Evolutionary conservation across 2,329 filamentous ascomycete species (phyloP), one percentile per base, ranked within the genome.

Genomic region (Rhytidhysteron rufulum): DNA sequence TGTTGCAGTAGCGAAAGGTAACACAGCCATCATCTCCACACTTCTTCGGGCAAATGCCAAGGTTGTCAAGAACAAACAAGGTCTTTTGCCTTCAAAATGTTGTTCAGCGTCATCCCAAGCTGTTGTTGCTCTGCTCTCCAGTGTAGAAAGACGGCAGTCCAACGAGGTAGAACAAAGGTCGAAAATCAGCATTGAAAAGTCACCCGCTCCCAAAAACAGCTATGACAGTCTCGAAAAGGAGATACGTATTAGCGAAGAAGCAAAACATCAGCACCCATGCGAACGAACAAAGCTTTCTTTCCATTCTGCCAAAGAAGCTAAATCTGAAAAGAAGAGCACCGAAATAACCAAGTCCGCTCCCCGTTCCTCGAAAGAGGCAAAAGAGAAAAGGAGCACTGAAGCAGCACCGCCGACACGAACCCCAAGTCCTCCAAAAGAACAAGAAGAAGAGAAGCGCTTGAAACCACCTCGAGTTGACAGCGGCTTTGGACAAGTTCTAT

Each of bases 1-100:
- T 22, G 31, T 35, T 3, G 57, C 55, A 7, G 50, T 44, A 2
- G 9, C 34, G 9, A 45, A 45, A 7, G 53, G 58, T 5, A 50
- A 39, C 24, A 39, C 46, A 11, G 43, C 34, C 2, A 43, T 51
- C 10, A 40, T 58, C 1, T 35, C 42, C 2, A 35, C 25, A 5
- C 27, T 61, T 7, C 39, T 60, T 16, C 45, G 47, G 5, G 44
- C 40, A 6, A 56, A 55, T 13, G 51, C 49, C 4, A 57, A 54
- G 25, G 44, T 48, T 2, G 32, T 37, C 2, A 37, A 45, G 38
- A 58, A 60, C 15, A 25, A 32, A 13, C 53, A 42, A 19, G 51
- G 41, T 3, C 24, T 45, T n/a, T 51, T 46, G 5, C 53, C 55
- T 27, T n/a, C n/a, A n/a, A n/a, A n/a, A n/a, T n/a, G n/a, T n/a